Evolutionary conservation across 75 land plant genomes (phyloP).

Genomic region (Cunninghamia lanceolata): DNA sequence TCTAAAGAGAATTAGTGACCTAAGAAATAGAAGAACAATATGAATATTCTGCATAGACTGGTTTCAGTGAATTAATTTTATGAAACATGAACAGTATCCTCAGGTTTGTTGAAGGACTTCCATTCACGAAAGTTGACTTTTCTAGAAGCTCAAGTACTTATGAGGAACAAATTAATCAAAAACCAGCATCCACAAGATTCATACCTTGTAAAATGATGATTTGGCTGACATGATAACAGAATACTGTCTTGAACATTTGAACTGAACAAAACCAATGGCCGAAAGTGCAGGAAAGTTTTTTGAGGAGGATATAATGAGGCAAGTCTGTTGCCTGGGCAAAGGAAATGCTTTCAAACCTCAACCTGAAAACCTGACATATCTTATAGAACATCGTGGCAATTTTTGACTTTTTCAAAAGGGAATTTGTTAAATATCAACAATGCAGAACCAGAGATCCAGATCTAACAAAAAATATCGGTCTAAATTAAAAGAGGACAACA

Average conservation of each 20-base stretch:
- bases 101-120: slow-evolving; percentile 91
- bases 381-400: neutral
- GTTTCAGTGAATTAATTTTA: neutral
- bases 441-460: neutral
- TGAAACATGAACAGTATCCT: slow-evolving; percentile 24
- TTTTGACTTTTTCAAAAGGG: neutral
- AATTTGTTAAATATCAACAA: neutral
- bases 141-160: neutral
- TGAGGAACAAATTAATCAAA: neutral
- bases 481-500: neutral
- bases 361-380: neutral
- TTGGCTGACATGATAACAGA: neutral
- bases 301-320: neutral
- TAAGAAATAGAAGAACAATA: neutral
- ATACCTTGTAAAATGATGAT: neutral
- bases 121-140: slow-evolving; percentile 11
- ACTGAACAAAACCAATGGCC: neutral
- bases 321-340: neutral
- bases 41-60: neutral
- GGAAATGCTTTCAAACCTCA: neutral
- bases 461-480: neutral
- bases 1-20: neutral
- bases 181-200: neutral
- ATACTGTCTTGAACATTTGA: neutral
- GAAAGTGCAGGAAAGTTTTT: neutral